Evolutionary conservation across 2,329 filamentous ascomycete genomes (phyloP), one percentile per base, ranked within the genome.

Genomic region (Curvularia lunata): DNA sequence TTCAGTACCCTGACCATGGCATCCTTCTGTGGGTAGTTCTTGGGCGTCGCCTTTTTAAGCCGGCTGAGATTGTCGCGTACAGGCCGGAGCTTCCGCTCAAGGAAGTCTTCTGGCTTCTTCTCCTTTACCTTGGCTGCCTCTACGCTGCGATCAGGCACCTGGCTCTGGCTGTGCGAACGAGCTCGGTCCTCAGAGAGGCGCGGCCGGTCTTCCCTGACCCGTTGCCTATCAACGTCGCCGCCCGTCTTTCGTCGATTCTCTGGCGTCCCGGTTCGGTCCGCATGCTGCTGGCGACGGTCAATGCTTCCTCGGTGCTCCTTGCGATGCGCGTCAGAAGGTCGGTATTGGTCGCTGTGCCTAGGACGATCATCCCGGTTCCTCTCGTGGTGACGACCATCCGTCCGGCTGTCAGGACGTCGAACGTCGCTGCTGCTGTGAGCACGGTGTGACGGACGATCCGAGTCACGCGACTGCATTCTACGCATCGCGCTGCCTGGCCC

Each of bases 1-100:
- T 87, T 87, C 69, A 89, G 84, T 42, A 87, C 82, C 67, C 80
- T 83, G 21, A 88, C 83, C 43, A 88, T 82, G 51, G 85, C 82
- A 63, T 88, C 86, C 66, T 85, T 84, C 27, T 84, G 85, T 53
- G 85, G 86, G 60, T 88, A 84, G 48, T 83, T 83, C 64, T 86
- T 86, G 63, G 84, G 85, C 2, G 85, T 89, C 4, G 86, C 87
- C 50, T 82, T 83, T 52, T 84, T 79, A 52, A 89, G 84, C 27
- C 79, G 81, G 62, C 84, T 82, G 49, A 90, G 83, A 59, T 85
- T 87, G 58, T 84, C 82, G 48, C 81, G 81, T 27, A 89, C 84
- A 13, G 86, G 85, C 58, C 85, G 84, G 58, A 88, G 73, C 37
- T 84, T 79, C 25, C 81, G 76, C 62, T 82, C 80, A 48, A 85